These are phyloP conservation scores for Yarrowia galli DNA, from an alignment of 1,139 yeast genomes.

Conservation along the genomic window DNA sequence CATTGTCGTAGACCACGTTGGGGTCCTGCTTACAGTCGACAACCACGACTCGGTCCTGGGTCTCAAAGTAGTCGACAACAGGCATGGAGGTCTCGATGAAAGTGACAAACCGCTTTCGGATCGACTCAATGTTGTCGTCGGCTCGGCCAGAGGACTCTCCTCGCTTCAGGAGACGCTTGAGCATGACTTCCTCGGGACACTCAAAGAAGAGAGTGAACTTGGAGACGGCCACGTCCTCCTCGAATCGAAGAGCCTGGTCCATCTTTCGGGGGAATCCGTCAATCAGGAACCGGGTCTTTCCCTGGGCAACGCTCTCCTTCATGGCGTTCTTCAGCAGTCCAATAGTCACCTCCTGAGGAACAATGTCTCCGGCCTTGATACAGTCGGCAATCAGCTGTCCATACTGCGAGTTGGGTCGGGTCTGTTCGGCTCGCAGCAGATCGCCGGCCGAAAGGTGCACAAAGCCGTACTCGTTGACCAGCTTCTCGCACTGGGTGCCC, in stretches of 20 bases:
- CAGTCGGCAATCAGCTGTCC: slow-evolving; percentile 85
- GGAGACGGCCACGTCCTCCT: slow-evolving; percentile 75
- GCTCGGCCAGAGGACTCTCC: slow-evolving; percentile 94
- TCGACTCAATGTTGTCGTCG: slow-evolving; percentile 91
- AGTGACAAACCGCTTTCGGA: slow-evolving; percentile 84
- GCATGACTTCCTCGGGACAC: slow-evolving; percentile 91
- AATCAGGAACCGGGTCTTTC: slow-evolving; percentile 71
- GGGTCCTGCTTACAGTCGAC: slow-evolving; percentile 81
- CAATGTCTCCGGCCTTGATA: slow-evolving; percentile 88
- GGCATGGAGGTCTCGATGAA: slow-evolving; percentile 94
- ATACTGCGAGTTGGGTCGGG: slow-evolving; percentile 78
- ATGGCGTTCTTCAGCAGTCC: slow-evolving; percentile 85
- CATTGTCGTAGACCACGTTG: slow-evolving; percentile 77
- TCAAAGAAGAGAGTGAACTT: slow-evolving; percentile 88
- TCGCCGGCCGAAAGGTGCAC: slow-evolving; percentile 96
- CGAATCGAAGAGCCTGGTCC: slow-evolving; percentile 96
- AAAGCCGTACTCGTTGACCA: slow-evolving; percentile 81
- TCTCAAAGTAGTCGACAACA: slow-evolving; percentile 83
- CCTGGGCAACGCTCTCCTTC: slow-evolving; percentile 58
- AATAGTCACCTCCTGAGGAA: slow-evolving; percentile 94
- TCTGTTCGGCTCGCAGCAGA: slow-evolving; percentile 88
- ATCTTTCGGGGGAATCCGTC: slow-evolving; percentile 98
- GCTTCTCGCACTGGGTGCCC: slow-evolving; percentile 92
- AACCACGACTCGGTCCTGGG: slow-evolving; percentile 77
- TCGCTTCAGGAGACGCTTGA: slow-evolving; percentile 81